Evolutionary conservation across 2,329 filamentous ascomycete species (phyloP).

Genomic region (Grosmannia huntii): DNA sequence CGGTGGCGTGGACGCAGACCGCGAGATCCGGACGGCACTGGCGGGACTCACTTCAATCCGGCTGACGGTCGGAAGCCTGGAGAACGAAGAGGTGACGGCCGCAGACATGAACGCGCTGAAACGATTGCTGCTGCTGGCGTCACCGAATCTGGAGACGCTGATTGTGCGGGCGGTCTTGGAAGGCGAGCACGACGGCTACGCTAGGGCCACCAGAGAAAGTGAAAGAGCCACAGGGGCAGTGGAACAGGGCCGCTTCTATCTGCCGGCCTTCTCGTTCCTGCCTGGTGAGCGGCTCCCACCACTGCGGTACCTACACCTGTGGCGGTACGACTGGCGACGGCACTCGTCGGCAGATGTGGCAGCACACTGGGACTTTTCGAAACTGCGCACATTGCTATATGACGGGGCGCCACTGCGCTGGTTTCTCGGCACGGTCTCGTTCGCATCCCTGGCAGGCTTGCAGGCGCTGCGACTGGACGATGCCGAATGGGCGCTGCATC

Average conservation of each 20-base stretch:
- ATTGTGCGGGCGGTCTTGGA: constrained; percentile 10
- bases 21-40: not conserved
- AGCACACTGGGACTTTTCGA: constrained; percentile 33
- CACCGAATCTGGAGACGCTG: constrained; percentile 17
- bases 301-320: constrained; percentile 26
- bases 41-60: not conserved
- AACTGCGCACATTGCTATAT: constrained; percentile 27
- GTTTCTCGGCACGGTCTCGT: constrained; percentile 29
- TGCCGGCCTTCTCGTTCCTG: constrained; percentile 29
- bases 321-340: constrained; percentile 34
- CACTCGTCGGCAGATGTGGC: constrained; percentile 25
- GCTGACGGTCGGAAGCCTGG: not conserved
- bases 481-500: constrained; percentile 21
- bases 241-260: constrained; percentile 27
- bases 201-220: constrained; percentile 13
- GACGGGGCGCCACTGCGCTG: constrained; percentile 30
- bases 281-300: constrained; percentile 28
- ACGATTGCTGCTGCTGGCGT: constrained; percentile 11
- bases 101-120: not conserved
- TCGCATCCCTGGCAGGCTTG: constrained; percentile 23
- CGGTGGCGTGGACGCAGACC: too few species aligned
- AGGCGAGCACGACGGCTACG: constrained; percentile 24
- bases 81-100: not conserved
- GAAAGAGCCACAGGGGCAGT: constrained; percentile 18
- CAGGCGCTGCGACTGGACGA: constrained; percentile 30